Evolutionary conservation across 2,329 filamentous ascomycete genomes (phyloP).

Genomic region (Colletotrichum somersetense): DNA sequence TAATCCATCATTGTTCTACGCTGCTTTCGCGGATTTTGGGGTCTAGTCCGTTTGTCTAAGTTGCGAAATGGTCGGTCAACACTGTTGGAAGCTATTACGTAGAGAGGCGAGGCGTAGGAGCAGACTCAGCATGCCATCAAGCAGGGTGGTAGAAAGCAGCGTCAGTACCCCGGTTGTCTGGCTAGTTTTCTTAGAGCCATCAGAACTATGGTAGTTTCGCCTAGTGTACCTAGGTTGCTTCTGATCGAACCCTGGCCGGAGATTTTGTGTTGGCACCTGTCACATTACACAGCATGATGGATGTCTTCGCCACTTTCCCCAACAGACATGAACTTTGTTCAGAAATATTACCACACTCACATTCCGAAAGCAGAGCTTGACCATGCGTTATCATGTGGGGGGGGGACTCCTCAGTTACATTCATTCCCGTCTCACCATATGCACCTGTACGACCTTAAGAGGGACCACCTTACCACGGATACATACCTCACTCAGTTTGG

Average conservation of each 20-base stretch:
- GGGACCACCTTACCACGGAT: too few relatives aligned
- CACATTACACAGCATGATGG: conserved; percentile 14
- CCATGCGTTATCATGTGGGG: neutral
- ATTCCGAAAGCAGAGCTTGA: conserved; percentile 1
- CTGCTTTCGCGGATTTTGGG: too few relatives aligned
- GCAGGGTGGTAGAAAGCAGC: neutral
- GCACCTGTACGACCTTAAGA: too few relatives aligned
- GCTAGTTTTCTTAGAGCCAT: neutral
- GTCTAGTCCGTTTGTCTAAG: neutral
- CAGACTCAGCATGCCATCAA: conserved; percentile 1
- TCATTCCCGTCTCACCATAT: conserved; percentile 1
- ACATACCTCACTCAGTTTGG: neutral
- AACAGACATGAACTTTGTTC: neutral
- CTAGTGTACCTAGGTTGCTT: neutral
- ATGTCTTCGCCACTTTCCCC: neutral
- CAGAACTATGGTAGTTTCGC: too few relatives aligned
- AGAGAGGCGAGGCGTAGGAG: neutral
- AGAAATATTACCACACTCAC: neutral
- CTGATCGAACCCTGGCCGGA: neutral
- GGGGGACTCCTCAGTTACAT: neutral
- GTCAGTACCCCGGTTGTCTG: neutral
- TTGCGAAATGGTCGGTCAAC: neutral
- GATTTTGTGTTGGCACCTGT: conserved; percentile 1
- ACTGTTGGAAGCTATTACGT: conserved; percentile 7
- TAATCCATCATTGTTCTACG: neutral